Conservation (phyloP, 1,284 basidiomycete species). For the Tilletia walkeri region DNA sequence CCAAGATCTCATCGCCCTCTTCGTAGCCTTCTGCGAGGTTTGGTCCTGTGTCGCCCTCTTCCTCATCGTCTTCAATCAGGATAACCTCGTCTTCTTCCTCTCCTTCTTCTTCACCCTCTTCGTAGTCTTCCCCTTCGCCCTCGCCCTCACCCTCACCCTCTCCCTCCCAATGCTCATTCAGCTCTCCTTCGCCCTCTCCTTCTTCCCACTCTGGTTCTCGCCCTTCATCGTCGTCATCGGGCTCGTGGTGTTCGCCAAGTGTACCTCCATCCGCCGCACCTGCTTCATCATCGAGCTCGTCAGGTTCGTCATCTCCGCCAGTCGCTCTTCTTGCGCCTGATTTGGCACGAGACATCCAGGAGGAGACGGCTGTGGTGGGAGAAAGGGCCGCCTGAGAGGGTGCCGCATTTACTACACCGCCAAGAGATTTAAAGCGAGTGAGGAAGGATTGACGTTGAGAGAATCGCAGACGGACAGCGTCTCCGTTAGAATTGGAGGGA, state of each 20-base stretch:
- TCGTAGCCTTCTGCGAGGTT: not conserved
- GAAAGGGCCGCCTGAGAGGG: not conserved
- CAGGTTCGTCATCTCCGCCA: conserved; percentile 10
- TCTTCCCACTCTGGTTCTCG: conserved; percentile 4
- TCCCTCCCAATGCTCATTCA: not conserved
- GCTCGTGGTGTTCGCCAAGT: conserved; percentile 15
- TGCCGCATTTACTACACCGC: not conserved
- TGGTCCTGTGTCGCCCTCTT: not conserved
- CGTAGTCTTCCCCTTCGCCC: not conserved
- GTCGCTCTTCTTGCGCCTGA: not conserved
- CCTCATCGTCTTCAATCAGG: not conserved
- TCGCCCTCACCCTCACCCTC: not conserved
- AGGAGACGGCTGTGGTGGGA: conserved; percentile 9
- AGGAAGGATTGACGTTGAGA: conserved; percentile 15
- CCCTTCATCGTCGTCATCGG: not conserved
- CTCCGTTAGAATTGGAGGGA: conserved; percentile 1
- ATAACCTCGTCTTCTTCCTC: not conserved
- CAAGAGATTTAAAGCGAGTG: not conserved
- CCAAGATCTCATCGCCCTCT: not conserved
- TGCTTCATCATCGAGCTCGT: conserved; percentile 7
- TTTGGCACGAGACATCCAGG: conserved; percentile 11
- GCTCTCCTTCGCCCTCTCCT: conserved; percentile 8
- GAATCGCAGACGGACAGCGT: not conserved
- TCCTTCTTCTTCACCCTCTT: not conserved
- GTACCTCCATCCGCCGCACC: not conserved